phyloP scores from a whole-genome alignment of 352 stramenopile species.

The Phytophthora palmivora region DNA sequence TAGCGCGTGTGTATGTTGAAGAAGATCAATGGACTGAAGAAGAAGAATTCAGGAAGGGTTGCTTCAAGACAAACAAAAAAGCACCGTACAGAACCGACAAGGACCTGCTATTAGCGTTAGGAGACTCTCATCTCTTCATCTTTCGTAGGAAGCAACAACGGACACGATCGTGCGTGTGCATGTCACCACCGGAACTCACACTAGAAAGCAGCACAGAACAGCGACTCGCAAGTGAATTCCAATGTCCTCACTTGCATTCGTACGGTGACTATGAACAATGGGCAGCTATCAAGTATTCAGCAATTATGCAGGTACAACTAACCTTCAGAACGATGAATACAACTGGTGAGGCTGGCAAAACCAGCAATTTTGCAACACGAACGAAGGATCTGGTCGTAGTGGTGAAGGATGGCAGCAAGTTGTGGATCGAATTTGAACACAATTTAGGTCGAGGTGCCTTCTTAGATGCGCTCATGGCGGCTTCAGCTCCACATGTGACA shows the following conservation, averaged over 20 bases:
- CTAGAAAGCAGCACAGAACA: slow-evolving; percentile 34
- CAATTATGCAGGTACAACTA: slow-evolving; percentile 48
- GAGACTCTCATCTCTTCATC: slow-evolving; percentile 26
- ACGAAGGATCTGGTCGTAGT: slow-evolving; percentile 50
- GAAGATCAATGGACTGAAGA: slow-evolving; percentile 31
- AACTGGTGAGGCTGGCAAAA: slow-evolving; percentile 4
- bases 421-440: slow-evolving; percentile 65
- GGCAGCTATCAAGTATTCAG: slow-evolving; percentile 33
- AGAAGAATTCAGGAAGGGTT: slow-evolving; percentile 27
- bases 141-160: slow-evolving; percentile 29
- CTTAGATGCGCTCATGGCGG: slow-evolving; percentile 46
- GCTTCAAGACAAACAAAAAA: slow-evolving; percentile 33
- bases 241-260: slow-evolving; percentile 47
- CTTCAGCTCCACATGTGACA: slow-evolving; percentile 22
- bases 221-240: slow-evolving; percentile 36
- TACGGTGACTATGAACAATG: slow-evolving; percentile 43
- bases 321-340: slow-evolving; percentile 42
- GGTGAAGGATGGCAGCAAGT: slow-evolving; percentile 20
- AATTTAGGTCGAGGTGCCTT: slow-evolving; percentile 54
- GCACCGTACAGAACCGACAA: slow-evolving; percentile 33
- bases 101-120: slow-evolving; percentile 37
- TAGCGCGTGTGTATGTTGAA: slow-evolving; percentile 35
- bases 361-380: slow-evolving; percentile 32
- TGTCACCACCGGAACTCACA: slow-evolving; percentile 30
- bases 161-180: slow-evolving; percentile 30